Conservation (phyloP, 2,329 filamentous ascomycete species). For the Orbilia brochopaga region DNA sequence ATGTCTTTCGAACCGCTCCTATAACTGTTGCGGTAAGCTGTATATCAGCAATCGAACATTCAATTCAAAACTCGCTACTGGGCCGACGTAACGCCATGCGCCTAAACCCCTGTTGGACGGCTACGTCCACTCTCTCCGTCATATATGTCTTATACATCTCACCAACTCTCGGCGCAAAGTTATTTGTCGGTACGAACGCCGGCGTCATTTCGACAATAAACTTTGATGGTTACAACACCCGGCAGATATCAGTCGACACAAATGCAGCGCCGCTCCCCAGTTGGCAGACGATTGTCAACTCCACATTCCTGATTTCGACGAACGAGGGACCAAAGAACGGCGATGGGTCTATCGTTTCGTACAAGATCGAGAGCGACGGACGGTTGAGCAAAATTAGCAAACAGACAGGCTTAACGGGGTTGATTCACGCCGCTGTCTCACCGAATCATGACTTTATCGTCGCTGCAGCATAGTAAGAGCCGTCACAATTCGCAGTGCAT, state of each 20-base stretch:
- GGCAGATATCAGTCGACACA: constrained; percentile 12
- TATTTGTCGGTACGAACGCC: constrained; percentile 33
- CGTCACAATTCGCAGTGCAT: background rate
- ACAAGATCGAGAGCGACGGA: constrained; percentile 17
- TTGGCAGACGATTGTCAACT: constrained; percentile 29
- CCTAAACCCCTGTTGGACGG: constrained; percentile 7
- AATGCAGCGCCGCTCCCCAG: constrained; percentile 32
- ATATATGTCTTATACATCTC: constrained; percentile 20
- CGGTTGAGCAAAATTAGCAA: constrained; percentile 31
- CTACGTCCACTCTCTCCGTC: constrained; percentile 5
- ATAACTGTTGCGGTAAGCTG: too few species aligned
- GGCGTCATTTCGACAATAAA: constrained; percentile 23
- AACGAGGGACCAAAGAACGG: constrained; percentile 41
- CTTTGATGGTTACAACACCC: constrained; percentile 23
- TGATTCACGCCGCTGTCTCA: constrained; percentile 32
- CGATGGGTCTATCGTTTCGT: constrained; percentile 36
- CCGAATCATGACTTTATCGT: constrained; percentile 26
- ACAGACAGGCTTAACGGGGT: constrained; percentile 27
- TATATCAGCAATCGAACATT: too few species aligned
- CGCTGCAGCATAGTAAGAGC: constrained; percentile 41
- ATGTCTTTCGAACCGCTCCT: too few species aligned
- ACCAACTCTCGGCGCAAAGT: constrained; percentile 18
- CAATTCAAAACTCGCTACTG: too few species aligned
- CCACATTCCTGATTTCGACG: constrained; percentile 21
- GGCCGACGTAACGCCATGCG: constrained; percentile 28